Conservation (phyloP, 352 stramenopile species). For the Phytophthora pistaciae region DNA sequence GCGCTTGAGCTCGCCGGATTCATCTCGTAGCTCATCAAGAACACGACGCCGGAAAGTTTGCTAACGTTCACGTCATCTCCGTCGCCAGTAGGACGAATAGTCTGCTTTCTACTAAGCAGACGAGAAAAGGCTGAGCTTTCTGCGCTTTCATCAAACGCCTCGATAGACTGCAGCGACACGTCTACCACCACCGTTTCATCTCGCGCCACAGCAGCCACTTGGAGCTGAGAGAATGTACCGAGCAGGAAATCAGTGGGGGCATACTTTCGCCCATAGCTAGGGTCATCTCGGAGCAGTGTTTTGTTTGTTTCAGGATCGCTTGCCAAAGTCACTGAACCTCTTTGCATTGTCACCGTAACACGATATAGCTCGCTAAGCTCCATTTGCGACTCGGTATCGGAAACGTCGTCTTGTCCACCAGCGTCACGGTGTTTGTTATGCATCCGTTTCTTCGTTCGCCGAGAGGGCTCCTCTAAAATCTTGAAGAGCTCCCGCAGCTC, state of each 20-base stretch:
- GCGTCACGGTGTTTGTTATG: slow-evolving; percentile 41
- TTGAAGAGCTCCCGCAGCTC: slow-evolving; percentile 90
- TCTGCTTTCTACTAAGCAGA: slow-evolving; percentile 78
- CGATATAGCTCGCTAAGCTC: slow-evolving; percentile 69
- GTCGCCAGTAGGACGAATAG: slow-evolving; percentile 48
- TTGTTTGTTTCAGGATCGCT: slow-evolving; percentile 82
- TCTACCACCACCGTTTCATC: slow-evolving; percentile 82
- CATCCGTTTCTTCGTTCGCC: slow-evolving; percentile 61
- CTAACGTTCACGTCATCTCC: slow-evolving; percentile 62
- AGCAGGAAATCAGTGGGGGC: slow-evolving; percentile 81
- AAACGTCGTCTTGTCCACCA: slow-evolving; percentile 32
- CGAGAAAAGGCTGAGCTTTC: slow-evolving; percentile 86
- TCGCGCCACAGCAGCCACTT: slow-evolving; percentile 74
- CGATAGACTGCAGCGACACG: slow-evolving; percentile 87
- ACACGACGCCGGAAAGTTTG: slow-evolving; percentile 79
- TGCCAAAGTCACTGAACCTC: slow-evolving; percentile 78
- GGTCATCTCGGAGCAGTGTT: slow-evolving; percentile 67
- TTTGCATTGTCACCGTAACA: slow-evolving; percentile 76
- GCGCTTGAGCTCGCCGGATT: slow-evolving; percentile 69
- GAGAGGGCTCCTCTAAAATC: slow-evolving; percentile 84
- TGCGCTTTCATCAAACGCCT: slow-evolving; percentile 89
- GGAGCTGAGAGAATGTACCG: slow-evolving; percentile 80
- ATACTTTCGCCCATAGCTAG: slow-evolving; percentile 73
- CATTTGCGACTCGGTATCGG: slow-evolving; percentile 45
- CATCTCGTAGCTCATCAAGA: slow-evolving; percentile 88